These are phyloP conservation scores for Macrolepiota albuminosa DNA, from an alignment of 768 basidiomycete species.

Conservation along the genomic window DNA sequence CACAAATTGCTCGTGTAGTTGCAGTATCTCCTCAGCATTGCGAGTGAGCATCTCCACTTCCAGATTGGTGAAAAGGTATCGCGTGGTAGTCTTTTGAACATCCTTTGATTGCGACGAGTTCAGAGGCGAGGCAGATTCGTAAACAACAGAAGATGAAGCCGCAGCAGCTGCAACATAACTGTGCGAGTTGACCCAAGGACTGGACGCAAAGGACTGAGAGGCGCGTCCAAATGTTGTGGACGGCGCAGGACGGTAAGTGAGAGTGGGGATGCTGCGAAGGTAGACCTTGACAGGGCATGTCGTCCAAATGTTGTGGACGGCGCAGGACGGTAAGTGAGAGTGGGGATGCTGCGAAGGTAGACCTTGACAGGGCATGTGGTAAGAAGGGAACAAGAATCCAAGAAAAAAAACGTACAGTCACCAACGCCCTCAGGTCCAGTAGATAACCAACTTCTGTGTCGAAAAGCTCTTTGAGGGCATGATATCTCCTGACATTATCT, in stretches of 20 bases:
- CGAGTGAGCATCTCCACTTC: conserved; percentile 60
- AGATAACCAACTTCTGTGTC: conserved; percentile 83
- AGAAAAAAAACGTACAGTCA: conserved; percentile 47
- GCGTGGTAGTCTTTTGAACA: conserved; percentile 28
- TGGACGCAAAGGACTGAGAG: conserved; percentile 37
- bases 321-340: conserved; percentile 38
- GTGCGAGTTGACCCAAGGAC: conserved; percentile 42
- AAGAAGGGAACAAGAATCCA: not conserved
- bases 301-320: conserved; percentile 33
- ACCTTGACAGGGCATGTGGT: conserved; percentile 37
- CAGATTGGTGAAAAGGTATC: conserved; percentile 49
- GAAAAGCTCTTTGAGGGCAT: conserved; percentile 83
- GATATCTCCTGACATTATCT: conserved; percentile 50
- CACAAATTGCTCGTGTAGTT: conserved; percentile 66
- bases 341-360: conserved; percentile 55
- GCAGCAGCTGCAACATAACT: conserved; percentile 29
- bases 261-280: conserved; percentile 49
- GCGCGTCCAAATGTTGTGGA: conserved; percentile 35
- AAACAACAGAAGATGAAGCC: conserved; percentile 19
- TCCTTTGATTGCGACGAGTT: conserved; percentile 19
- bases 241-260: conserved; percentile 37
- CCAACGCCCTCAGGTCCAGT: conserved; percentile 69
- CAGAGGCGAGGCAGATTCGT: conserved; percentile 20
- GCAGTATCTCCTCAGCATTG: conserved; percentile 64
- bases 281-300: conserved; percentile 46